Evolutionary conservation across 2,329 filamentous ascomycete species (phyloP), one percentile per base, ranked within the genome.

Genomic region (Cyanodermella asteris): DNA sequence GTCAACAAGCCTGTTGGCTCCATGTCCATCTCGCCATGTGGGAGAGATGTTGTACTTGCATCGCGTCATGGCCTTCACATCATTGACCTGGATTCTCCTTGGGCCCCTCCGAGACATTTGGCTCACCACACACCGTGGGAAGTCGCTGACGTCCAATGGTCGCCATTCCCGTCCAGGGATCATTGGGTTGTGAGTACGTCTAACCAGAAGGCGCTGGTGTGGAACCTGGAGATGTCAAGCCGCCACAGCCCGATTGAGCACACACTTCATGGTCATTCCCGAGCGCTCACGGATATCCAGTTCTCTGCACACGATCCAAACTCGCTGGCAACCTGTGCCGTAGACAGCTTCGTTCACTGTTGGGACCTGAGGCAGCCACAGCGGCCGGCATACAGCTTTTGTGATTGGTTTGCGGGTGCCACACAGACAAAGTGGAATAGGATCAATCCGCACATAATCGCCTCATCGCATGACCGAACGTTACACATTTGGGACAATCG

Each of bases 361-460:
- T 93, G 84, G 80, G 82, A 93, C 49, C 53, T 93, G 22, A 66
- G 82, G 18, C 61, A 64, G 25, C 72, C 80, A 1, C 60, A 61
- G 20, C 65, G 72, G 34, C 77, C 80, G 6, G 74, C 66, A 7
- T 57, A 82, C 28, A 78, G 72, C 1, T 91, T 87, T 41, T 84
- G 75, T 31, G 81, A 93, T 50, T 93, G 81, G 76, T 78, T 81
- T 42, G 80, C 81, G 16, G 82, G 82, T 20, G 82, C 81, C 7
- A 91, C 82, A 1, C 84, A 93, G 44, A 82, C 93, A 34, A 93
- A 93, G 49, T 93, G 78, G 61, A 91, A 82, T 42, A 67, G 82
- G 14, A 76, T 84, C 43, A 70, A 91, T 39, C 61, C 73, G n/a
- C 68, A 87, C 41, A 69, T 91, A 15, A 56, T 93, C 23, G 84